Evolutionary conservation across 352 stramenopile species (phyloP).

Genomic region (Globisporangium okanoganense): DNA sequence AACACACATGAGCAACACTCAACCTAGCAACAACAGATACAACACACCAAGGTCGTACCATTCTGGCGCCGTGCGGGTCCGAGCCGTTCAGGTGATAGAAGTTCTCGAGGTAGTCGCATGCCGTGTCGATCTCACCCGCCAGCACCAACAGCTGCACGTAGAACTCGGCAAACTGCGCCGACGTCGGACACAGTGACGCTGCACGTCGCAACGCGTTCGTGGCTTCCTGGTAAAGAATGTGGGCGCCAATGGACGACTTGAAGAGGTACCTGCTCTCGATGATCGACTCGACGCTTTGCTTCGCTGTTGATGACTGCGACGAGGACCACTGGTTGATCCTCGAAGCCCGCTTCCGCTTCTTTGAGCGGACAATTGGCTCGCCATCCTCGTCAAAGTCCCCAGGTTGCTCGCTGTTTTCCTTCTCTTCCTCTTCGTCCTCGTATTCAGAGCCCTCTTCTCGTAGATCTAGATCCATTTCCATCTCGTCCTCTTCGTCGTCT

Average conservation of each 20-base stretch:
- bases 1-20: too few relatives aligned
- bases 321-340: conserved; percentile 6
- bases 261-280: conserved; percentile 61
- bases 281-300: conserved; percentile 30
- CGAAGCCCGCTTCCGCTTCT: background rate
- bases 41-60: conserved; percentile 31
- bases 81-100: conserved; percentile 55
- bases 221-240: conserved; percentile 75
- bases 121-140: conserved; percentile 46
- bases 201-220: conserved; percentile 49
- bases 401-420: background rate
- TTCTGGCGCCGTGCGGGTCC: conserved; percentile 57
- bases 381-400: conserved; percentile 3
- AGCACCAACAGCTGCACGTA: conserved; percentile 73
- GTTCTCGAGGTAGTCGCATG: conserved; percentile 70
- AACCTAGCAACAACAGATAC: background rate
- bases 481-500: conserved; percentile 23
- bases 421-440: conserved; percentile 5
- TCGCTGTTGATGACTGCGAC: conserved; percentile 1
- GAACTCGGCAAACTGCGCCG: conserved; percentile 61
- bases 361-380: background rate
- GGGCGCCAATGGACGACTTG: conserved; percentile 58
- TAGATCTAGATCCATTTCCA: background rate
- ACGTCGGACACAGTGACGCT: conserved; percentile 48
- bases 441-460: too few relatives aligned